These are phyloP conservation scores for Zymoseptoria pseudotritici DNA, from an alignment of 2,329 filamentous ascomycete genomes.

Conservation along the genomic window DNA sequence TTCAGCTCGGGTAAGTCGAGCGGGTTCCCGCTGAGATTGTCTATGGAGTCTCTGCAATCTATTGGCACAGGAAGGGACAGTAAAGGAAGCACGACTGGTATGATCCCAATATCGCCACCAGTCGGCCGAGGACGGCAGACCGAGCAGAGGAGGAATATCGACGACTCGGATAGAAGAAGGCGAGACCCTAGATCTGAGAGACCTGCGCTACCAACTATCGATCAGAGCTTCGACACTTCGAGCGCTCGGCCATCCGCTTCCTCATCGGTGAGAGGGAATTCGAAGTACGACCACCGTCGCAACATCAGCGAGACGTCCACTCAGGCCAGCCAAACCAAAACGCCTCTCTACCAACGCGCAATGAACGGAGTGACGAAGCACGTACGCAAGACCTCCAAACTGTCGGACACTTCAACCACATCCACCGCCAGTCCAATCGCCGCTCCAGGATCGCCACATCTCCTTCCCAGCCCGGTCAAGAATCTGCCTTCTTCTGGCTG, in stretches of 20 bases:
- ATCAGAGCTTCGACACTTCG: conserved; percentile 13
- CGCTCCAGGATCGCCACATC: conserved; percentile 13
- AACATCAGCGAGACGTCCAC: conserved; percentile 1
- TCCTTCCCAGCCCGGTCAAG: conserved; percentile 11
- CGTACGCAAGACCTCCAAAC: conserved; percentile 7
- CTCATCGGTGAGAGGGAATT: background rate
- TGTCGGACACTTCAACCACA: background rate
- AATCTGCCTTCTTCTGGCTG: conserved; percentile 18
- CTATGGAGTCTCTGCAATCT: conserved; percentile 6
- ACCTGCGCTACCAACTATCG: conserved; percentile 5
- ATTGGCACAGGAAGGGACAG: background rate
- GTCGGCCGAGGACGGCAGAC: background rate
- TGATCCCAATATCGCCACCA: conserved; percentile 29
- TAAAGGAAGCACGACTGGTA: conserved; percentile 23
- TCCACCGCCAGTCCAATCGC: background rate
- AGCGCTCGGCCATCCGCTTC: conserved; percentile 5
- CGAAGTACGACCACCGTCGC: background rate
- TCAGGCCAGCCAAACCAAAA: conserved; percentile 6
- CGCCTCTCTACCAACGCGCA: conserved; percentile 15
- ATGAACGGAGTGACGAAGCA: conserved; percentile 14
- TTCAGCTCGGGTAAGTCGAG: conserved; percentile 5
- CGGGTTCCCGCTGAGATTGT: conserved; percentile 18
- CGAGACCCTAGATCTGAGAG: background rate
- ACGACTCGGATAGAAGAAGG: background rate
- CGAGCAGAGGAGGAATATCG: background rate